phyloP scores from a whole-genome alignment of 441 rosid genomes.

The Gossypium gossypioides region DNA sequence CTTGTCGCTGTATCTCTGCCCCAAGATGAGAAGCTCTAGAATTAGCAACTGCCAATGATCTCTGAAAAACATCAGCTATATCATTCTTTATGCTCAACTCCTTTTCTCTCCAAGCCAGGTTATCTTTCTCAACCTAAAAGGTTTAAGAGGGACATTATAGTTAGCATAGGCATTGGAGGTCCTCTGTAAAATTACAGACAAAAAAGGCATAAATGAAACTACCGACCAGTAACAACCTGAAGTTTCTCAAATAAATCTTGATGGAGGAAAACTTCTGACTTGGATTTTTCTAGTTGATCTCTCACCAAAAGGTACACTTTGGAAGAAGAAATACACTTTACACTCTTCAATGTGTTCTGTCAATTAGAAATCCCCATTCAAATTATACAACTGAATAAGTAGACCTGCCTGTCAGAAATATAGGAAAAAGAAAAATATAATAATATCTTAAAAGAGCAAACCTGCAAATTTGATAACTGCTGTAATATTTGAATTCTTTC shows the following conservation, averaged over 20 bases:
- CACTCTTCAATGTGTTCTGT: constrained; percentile 69
- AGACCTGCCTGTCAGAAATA: constrained; percentile 16
- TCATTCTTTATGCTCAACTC: constrained; percentile 74
- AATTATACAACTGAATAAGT: constrained; percentile 18
- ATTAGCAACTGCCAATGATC: constrained; percentile 60
- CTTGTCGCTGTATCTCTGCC: constrained; percentile 58
- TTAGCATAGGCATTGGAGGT: constrained; percentile 29
- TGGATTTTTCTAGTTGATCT: constrained; percentile 71
- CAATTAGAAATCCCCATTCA: constrained; percentile 28
- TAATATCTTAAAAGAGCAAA: constrained; percentile 20
- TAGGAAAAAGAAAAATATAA: constrained; percentile 13
- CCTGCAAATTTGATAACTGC: constrained; percentile 58
- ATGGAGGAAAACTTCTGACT: constrained; percentile 54
- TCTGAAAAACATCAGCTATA: constrained; percentile 65
- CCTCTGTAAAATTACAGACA: constrained; percentile 17
- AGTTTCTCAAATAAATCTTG: constrained; percentile 75
- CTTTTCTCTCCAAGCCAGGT: constrained; percentile 72
- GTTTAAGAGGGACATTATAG: constrained; percentile 15
- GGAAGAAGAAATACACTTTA: constrained; percentile 65
- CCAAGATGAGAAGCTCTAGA: constrained; percentile 57
- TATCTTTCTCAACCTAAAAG: constrained; percentile 80
- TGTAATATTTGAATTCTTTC: constrained; percentile 60
- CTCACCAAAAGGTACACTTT: constrained; percentile 46
- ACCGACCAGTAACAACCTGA: constrained; percentile 81
- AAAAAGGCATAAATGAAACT: constrained; percentile 36